Evolutionary conservation across 768 basidiomycete species (phyloP).

Genomic region (Agaricus sinodeliciosus): DNA sequence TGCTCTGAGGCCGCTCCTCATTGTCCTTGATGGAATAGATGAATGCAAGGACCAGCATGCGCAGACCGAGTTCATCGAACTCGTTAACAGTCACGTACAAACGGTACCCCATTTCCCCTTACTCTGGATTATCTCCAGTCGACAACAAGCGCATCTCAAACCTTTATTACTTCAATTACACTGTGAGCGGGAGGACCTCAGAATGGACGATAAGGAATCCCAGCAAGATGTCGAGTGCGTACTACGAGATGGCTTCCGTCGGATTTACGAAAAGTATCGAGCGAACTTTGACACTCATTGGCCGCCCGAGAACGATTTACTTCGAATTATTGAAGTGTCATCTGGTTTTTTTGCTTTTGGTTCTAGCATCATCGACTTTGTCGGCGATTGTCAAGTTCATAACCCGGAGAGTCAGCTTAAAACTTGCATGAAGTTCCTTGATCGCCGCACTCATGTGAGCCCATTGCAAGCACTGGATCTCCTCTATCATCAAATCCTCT

Average conservation of each 20-base stretch:
- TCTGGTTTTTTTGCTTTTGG: constrained; percentile 6
- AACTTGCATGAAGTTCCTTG: neutral
- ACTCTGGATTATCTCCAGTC: constrained; percentile 1
- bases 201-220: neutral
- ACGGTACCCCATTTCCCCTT: neutral
- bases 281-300: neutral
- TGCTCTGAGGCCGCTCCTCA: neutral
- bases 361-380: neutral
- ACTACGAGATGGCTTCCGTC: neutral
- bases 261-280: neutral
- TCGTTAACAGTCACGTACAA: constrained; percentile 2
- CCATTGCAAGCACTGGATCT: constrained; percentile 1
- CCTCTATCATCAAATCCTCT: constrained; percentile 1
- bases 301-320: neutral
- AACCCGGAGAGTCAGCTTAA: constrained; percentile 1
- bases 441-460: neutral
- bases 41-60: constrained; percentile 3
- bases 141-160: constrained; percentile 6
- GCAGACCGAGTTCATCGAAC: constrained; percentile 4
- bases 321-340: neutral
- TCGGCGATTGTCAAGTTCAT: neutral
- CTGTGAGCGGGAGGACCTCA: constrained; percentile 1
- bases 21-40: constrained; percentile 4
- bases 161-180: neutral
- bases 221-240: neutral